Evolutionary conservation across 768 basidiomycete genomes (phyloP).

Genomic region (Auriculariales sp.): DNA sequence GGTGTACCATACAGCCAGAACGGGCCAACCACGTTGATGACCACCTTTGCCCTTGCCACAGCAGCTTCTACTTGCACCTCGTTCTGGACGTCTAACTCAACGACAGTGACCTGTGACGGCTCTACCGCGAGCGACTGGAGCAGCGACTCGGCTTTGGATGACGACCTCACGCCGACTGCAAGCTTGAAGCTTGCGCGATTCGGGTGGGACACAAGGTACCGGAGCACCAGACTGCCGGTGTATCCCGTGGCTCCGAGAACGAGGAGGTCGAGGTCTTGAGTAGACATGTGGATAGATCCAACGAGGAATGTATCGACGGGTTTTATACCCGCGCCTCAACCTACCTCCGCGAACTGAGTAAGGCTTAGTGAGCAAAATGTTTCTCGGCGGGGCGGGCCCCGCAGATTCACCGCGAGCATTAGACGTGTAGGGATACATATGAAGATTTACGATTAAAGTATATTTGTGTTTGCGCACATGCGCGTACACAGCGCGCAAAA

Average conservation of each 20-base stretch:
- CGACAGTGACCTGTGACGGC: constrained; percentile 25
- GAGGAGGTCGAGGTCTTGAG: constrained; percentile 38
- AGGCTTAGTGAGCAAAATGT: too few species aligned
- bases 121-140: constrained; percentile 31
- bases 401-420: too few species aligned
- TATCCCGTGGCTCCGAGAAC: constrained; percentile 69
- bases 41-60: constrained; percentile 46
- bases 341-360: too few species aligned
- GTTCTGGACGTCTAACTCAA: constrained; percentile 39
- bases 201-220: constrained; percentile 53
- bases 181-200: constrained; percentile 45
- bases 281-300: too few species aligned
- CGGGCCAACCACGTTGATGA: constrained; percentile 69
- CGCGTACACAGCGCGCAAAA: too few species aligned
- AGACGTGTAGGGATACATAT: too few species aligned
- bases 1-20: constrained; percentile 57
- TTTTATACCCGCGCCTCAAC: too few species aligned
- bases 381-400: too few species aligned
- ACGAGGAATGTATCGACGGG: too few species aligned
- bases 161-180: constrained; percentile 58
- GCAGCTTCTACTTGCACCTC: constrained; percentile 36
- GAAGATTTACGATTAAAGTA: too few species aligned
- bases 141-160: constrained; percentile 40
- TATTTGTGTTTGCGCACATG: too few species aligned
- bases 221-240: constrained; percentile 52